Evolutionary conservation across 2,329 filamentous ascomycete genomes (phyloP).

Genomic region (Monosporascus sp.): DNA sequence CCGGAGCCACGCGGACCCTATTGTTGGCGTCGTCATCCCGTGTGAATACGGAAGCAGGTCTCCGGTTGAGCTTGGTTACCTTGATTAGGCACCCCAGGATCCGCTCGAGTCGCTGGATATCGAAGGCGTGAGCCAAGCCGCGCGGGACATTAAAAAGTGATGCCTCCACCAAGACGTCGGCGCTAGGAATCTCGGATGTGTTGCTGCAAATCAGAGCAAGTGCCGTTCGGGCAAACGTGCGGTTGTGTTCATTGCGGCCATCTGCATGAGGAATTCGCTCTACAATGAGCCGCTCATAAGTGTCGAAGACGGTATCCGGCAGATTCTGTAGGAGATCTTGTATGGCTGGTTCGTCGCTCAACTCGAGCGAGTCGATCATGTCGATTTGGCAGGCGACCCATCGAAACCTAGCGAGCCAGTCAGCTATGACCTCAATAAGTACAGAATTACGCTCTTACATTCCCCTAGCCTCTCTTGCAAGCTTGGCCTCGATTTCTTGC

Average conservation of each 20-base stretch:
- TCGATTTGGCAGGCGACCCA: constrained; percentile 24
- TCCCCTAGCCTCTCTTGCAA: constrained; percentile 18
- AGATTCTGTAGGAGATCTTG: constrained; percentile 10
- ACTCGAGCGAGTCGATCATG: constrained; percentile 13
- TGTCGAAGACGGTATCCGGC: constrained; percentile 19
- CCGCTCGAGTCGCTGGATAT: constrained; percentile 9
- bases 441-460: constrained; percentile 15
- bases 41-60: constrained; percentile 3
- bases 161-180: constrained; percentile 19
- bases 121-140: constrained; percentile 10
- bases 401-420: constrained; percentile 17
- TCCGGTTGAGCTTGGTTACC: constrained; percentile 6
- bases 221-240: constrained; percentile 19
- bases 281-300: constrained; percentile 20
- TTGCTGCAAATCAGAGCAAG: constrained; percentile 22
- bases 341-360: constrained; percentile 7
- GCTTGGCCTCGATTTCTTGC: constrained; percentile 6
- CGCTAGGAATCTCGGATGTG: constrained; percentile 14
- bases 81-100: constrained; percentile 21
- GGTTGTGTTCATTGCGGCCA: constrained; percentile 1
- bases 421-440: not conserved
- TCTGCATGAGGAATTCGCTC: constrained; percentile 7
- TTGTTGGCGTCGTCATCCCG: constrained; percentile 7
- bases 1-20: constrained; percentile 13
- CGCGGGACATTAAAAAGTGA: constrained; percentile 18